phyloP scores from a whole-genome alignment of 345 rosid species.

The Rhizophora apiculata region DNA sequence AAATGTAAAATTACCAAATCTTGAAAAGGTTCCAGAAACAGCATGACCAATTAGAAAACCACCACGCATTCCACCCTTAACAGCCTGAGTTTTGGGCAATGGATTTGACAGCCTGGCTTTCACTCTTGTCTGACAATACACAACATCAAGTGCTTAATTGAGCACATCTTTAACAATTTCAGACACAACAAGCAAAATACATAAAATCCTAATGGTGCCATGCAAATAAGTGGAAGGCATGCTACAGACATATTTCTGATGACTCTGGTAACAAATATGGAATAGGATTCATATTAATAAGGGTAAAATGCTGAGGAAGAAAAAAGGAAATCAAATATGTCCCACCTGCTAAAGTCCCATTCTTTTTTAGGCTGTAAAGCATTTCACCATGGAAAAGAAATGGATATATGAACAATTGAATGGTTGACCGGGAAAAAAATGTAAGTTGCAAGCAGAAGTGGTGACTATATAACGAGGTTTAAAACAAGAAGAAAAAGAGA shows the following conservation, averaged over 20 bases:
- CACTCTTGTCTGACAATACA: constrained; percentile 38
- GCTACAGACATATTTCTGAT: neutral
- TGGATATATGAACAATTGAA: too few species aligned
- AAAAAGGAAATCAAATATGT: too few species aligned
- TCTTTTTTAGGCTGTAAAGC: too few species aligned
- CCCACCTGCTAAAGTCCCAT: too few species aligned
- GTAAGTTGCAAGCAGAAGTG: too few species aligned
- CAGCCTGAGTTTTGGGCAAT: constrained; percentile 64
- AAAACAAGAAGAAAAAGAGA: neutral
- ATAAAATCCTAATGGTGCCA: neutral
- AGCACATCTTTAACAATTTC: constrained; percentile 2
- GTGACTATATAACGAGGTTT: too few species aligned
- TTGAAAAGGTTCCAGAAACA: constrained; percentile 32
- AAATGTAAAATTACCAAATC: constrained; percentile 43
- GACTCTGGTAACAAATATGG: too few species aligned
- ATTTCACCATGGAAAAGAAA: too few species aligned
- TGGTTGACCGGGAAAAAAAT: too few species aligned
- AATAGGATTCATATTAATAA: too few species aligned
- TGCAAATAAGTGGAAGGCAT: neutral
- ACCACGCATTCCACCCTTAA: constrained; percentile 68
- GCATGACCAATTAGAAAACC: constrained; percentile 50
- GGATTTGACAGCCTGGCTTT: constrained; percentile 71
- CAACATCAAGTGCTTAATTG: constrained; percentile 14
- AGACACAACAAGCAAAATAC: neutral
- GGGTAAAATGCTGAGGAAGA: too few species aligned